These are phyloP conservation scores for Prunus persica DNA, from an alignment of 306 rosid genomes.

Conservation along the genomic window Prunus_persica_NCBIv2 NC_034010.1:4348501-4349000, in stretches of 20 bases:
- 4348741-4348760: not conserved
- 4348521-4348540: too few relatives aligned
- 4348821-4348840: not conserved
- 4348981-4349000: too few relatives aligned
- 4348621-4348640: not conserved
- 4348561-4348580: not conserved
- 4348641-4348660: not conserved
- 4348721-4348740: not conserved
- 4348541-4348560: not conserved
- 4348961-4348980: too few relatives aligned
- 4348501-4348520: too few relatives aligned
- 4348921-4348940: too few relatives aligned
- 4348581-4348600: not conserved
- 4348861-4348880: slow-evolving; percentile 1
- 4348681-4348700: not conserved
- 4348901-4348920: too few relatives aligned
- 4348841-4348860: not conserved
- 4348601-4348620: not conserved
- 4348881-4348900: not conserved
- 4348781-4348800: not conserved
- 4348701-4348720: slow-evolving; percentile 2
- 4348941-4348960: too few relatives aligned
- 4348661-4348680: not conserved
- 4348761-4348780: not conserved
- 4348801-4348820: not conserved